Base-by-base conservation (phyloP, 306 rosid species). In the Ochetophila trinervis region DNA sequence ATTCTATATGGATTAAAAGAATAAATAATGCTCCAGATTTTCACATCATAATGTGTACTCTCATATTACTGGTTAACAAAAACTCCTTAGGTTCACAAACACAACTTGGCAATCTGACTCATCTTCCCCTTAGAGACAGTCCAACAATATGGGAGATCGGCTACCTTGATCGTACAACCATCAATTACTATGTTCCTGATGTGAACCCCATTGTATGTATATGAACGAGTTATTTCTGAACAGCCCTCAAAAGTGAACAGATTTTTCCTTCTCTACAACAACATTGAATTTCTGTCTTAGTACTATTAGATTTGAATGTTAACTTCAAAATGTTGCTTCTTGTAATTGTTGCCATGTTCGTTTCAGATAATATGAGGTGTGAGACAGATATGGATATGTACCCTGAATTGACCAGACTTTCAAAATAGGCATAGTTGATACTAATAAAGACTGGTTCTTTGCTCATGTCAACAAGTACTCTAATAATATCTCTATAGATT, bases 141-240 rank as follows among this genome's bases (percentile, higher is more conserved):
- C 86, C 78, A 32, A 75, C 78, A 18, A 15, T 82, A 27, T 78
- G 83, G 86, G 83, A 82, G 62, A 82, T 82, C 35, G 83, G 86
- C 37, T 74, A 58, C 62, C 80, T 83, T 44, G 78, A 82, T 55
- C 76, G 83, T 8, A 74, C 79, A 14, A 79, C 83, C n/a, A 60
- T 20, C 23, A 62, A 59, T 44, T 76, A 53, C 68, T 82, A 66
- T 21, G 83, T 82, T 68, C 86, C 86, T 7, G 69, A 75, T 68
- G 83, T 78, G 70, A 78, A 82, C 55, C 78, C 78, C n/a, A n/a
- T n/a, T n/a, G n/a, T n/a, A n/a, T n/a, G n/a, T n/a, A n/a, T n/a
- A n/a, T n/a, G n/a, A n/a, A n/a, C n/a, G n/a, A n/a, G n/a, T n/a
- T n/a, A n/a, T n/a, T n/a, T n/a, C n/a, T n/a, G n/a, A n/a, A n/a